Conservation (phyloP, 768 basidiomycete species). For the Hortiboletus flavorubellus region DNA sequence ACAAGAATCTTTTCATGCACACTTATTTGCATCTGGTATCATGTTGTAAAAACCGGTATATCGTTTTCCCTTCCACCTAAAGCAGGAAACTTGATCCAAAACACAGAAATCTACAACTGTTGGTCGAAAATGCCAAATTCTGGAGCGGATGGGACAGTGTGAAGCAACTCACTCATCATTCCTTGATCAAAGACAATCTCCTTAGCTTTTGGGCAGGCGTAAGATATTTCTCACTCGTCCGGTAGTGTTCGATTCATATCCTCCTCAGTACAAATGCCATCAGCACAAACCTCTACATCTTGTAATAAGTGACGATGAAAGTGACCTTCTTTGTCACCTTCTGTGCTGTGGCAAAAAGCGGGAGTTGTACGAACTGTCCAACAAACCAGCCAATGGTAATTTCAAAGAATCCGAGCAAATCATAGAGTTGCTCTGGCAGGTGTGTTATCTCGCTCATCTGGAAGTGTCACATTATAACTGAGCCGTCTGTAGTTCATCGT, state of each 20-base stretch:
- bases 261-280: conserved; percentile 12
- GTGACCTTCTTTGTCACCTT: conserved; percentile 17
- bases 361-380: conserved; percentile 12
- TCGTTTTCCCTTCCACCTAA: neutral
- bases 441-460: conserved; percentile 1
- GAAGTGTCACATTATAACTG: neutral
- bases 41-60: conserved; percentile 15
- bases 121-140: conserved; percentile 1
- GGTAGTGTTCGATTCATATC: neutral
- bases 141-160: conserved; percentile 20
- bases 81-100: neutral
- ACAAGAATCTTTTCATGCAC: conserved; percentile 26
- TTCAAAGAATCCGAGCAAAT: conserved; percentile 15
- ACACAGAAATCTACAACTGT: conserved; percentile 6
- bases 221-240: neutral
- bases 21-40: conserved; percentile 21
- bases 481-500: conserved; percentile 12
- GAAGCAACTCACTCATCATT: conserved; percentile 15
- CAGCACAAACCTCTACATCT: conserved; percentile 6
- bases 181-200: conserved; percentile 15
- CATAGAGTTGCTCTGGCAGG: conserved; percentile 25
- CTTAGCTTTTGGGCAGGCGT: conserved; percentile 7
- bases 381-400: neutral
- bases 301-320: conserved; percentile 12
- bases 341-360: conserved; percentile 17